phyloP scores from a whole-genome alignment of 2,329 filamentous ascomycete genomes.

The Colletotrichum sp. region DNA sequence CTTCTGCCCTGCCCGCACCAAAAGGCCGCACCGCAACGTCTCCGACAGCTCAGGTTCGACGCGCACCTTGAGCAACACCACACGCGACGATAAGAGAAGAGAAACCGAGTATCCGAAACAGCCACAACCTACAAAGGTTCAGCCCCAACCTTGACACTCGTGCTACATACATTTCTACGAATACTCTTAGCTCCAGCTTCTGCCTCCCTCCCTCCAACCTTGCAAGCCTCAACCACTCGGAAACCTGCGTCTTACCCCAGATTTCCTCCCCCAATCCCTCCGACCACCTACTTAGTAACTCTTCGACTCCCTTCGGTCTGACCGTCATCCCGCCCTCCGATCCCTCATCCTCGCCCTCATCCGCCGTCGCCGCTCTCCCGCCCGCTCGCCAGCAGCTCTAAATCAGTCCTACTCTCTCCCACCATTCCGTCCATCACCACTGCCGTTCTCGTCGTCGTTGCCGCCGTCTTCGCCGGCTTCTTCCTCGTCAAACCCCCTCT shows the following conservation, averaged over 20 bases:
- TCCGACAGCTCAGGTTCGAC: background rate
- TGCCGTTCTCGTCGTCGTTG: slow-evolving; percentile 1
- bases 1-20: background rate
- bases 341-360: background rate
- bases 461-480: background rate
- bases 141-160: background rate
- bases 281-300: background rate
- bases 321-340: background rate
- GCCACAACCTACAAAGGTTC: background rate
- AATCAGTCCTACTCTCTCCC: background rate
- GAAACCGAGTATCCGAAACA: background rate
- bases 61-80: background rate
- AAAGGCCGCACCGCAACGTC: background rate
- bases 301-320: background rate
- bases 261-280: background rate
- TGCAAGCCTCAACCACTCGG: background rate
- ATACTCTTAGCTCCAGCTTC: background rate
- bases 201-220: background rate
- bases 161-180: background rate
- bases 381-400: background rate
- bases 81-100: background rate
- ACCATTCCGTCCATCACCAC: slow-evolving; percentile 15
- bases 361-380: background rate
- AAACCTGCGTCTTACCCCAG: background rate
- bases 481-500: background rate